Evolutionary conservation across 352 stramenopile species (phyloP).

Genomic region (Phytophthora litchii): DNA sequence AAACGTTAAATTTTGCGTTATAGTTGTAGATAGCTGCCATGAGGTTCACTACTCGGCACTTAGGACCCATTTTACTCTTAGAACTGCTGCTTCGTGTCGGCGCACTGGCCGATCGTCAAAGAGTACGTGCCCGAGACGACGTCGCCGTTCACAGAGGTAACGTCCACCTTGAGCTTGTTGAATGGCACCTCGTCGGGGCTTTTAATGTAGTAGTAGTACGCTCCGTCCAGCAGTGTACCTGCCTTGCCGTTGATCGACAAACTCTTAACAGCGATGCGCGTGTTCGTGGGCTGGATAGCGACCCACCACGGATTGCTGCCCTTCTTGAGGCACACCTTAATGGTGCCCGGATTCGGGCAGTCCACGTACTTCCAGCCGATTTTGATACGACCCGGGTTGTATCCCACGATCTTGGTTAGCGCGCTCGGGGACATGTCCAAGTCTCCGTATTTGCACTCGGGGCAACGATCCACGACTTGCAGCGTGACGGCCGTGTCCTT

Average conservation of each 20-base stretch:
- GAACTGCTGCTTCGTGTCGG: conserved; percentile 33
- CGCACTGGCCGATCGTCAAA: conserved; percentile 22
- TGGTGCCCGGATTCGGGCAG: conserved; percentile 33
- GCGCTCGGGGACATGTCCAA: conserved; percentile 32
- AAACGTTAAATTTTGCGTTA: conserved; percentile 27
- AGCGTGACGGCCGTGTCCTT: conserved; percentile 26
- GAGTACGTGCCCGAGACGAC: conserved; percentile 33
- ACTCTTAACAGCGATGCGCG: conserved; percentile 24
- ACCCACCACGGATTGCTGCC: conserved; percentile 34
- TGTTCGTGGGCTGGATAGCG: conserved; percentile 34
- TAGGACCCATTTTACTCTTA: conserved; percentile 1
- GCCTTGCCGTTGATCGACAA: conserved; percentile 31
- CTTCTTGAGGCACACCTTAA: conserved; percentile 34
- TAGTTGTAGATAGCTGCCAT: conserved; percentile 1
- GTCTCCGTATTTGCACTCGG: conserved; percentile 29
- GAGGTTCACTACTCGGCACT: background rate
- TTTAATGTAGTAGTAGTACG: conserved; percentile 35
- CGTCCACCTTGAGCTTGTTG: conserved; percentile 26
- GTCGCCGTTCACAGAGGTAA: conserved; percentile 24
- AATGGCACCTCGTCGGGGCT: conserved; percentile 24
- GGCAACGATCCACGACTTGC: conserved; percentile 33
- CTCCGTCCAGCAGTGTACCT: conserved; percentile 27
- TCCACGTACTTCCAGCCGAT: conserved; percentile 39
- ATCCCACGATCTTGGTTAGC: conserved; percentile 32
- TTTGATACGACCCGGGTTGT: conserved; percentile 35